Evolutionary conservation across 441 rosid genomes (phyloP), one percentile per base, ranked within the genome.

Genomic region (Lepidium campestre): DNA sequence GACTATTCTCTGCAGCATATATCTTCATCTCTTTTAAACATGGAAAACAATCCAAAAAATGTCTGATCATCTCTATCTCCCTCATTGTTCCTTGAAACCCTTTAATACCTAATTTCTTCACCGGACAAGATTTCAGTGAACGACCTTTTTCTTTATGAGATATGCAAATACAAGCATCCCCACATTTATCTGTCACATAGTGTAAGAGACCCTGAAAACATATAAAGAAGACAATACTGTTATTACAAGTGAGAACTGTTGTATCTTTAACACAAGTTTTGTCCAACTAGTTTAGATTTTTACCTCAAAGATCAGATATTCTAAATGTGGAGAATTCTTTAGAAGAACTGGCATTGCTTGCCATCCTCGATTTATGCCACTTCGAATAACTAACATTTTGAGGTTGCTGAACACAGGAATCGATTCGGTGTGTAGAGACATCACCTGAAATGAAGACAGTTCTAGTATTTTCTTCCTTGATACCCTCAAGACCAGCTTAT

Each of bases 301-400:
- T 22, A 57, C 48, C 48, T 57, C 19, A 40, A 57, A 9, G 62
- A 23, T 5, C 39, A 39, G 19, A 57, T 13, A 7, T 37, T 57
- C 47, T 39, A 39, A 6, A 23, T 23, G 35, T 10, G 63, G 63
- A 58, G 6, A 23, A 0, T 58, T 40, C 9, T 19, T 14, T 10
- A 58, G 23, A 15, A 59, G 64, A 42, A 10, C 36, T 15, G 49
- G 37, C 63, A 58, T 58, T 41, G 35, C 62, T n/a, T 57, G 62
- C 62, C 62, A 57, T 9, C 14, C 62, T 23, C 22, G 47, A n/a
- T 2, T 9, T 2, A 3, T 0, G 6, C n/a, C 19, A 10, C 49
- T 23, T 9, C 0, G 4, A n/a, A 58, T 40, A 14, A 4, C 2
- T 25, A 58, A 14, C 0, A 2, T 4, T 4, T 25, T 41, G 37